Base-by-base conservation (phyloP, 179 eudicot genomes). In the Actinidia chinensis region DNA sequence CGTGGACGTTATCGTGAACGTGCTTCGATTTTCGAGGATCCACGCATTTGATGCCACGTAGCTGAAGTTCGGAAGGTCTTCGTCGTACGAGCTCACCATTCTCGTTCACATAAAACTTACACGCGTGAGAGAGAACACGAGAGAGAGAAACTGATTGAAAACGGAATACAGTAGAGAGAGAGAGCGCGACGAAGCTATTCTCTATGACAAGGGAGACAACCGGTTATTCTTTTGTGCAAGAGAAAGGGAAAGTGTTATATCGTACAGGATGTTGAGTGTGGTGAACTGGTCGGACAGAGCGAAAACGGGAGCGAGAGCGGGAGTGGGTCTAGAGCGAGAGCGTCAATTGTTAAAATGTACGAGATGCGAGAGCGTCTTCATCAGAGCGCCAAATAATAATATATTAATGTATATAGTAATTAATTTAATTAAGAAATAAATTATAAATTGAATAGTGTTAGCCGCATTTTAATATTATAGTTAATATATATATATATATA, bases 1-100 rank as follows among this genome's bases (percentile, higher is more conserved):
- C 93, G 78, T 90, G 88, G 71, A 90, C 91, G 76, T 86, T 90
- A 56, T 90, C 93, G 71, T 85, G 78, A 33, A 90, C 82, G 20
- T 59, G 80, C 86, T 90, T 90, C 44, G 82, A 82, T 72, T 70
- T 71, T 8, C 86, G 79, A 20, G 88, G 82, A 55, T 86, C 85
- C 58, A 82, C 83, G n/a, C 64, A 60, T n/a, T 76, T 51, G 89
- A 65, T 12, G 81, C 52, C 44, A 46, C 54, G 61, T 40, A 58
- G 51, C 13, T 52, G 74, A 63, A 54, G 52, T 71, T 74, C 73
- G 73, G 64, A 6, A 73, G 43, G 10, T 71, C 84, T 55, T 73
- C 78, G 52, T 76, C 55, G 82, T 22, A 65, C 23, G 74, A n/a
- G 80, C 85, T 79, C 86, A n/a, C 89, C 89, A 89, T 89, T 51